Evolutionary conservation across 805 yeast genomes (phyloP), one percentile per base, ranked within the genome.

Genomic region (Phaffomyces antillensis): DNA sequence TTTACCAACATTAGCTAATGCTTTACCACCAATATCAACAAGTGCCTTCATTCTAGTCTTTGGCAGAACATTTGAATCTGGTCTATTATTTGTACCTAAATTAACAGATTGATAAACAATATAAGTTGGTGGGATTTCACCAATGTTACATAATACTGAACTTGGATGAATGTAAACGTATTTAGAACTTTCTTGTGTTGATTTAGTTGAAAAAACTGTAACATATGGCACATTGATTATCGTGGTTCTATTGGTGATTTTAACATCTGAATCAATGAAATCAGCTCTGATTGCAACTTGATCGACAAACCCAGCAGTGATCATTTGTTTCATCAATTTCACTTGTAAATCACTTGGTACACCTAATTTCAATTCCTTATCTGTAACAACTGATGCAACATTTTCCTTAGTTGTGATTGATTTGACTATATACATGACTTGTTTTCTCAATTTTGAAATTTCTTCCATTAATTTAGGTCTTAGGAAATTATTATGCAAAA

Each of bases 231-330:
- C 70, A 45, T 71, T 76, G 43, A 71, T 74, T 35, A 83, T 71
- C 36, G 66, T 70, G 5, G 83, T 68, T 42, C 74, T 80, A 49
- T 83, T 83, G 2, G 83, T 68, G 4, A 83, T 63, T 39, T 64
- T 69, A 8, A 79, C 70, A 17, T 85, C 95, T 1, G 80, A 69
- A 17, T 86, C 79, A 7, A 80, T 65, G 30, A 79, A 53, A 57
- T 90, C 97, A 1, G 87, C 90, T 49, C 98, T 72, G 15, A 87
- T 76, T 2, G 95, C 95, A 20, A 91, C 75, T 59, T 86, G 95
- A 62, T 93, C 99, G 35, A 93, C 73, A 56, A 86, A 93, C 0
- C 98, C 99, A 0, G 97, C 83, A 7, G 96, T 77, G 4, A 91
- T 71, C 80, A 93, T 90, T 64, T 93, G 99, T 58, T 88, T 90